phyloP scores from a whole-genome alignment of 257 asterid species.

The Fraxinus pennsylvanica region DNA sequence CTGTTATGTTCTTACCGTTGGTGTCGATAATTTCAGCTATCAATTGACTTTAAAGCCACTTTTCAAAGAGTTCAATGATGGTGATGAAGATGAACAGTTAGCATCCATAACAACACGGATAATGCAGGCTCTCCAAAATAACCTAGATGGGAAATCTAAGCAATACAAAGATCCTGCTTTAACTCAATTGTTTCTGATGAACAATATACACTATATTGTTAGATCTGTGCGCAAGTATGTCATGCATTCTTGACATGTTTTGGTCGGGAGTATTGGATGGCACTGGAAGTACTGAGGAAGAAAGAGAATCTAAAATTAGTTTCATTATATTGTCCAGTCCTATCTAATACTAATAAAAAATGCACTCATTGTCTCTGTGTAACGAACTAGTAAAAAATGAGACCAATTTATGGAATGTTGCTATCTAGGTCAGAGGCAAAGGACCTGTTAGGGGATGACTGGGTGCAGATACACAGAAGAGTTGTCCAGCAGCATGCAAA shows the following conservation, averaged over 20 bases:
- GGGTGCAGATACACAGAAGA: constrained; percentile 98
- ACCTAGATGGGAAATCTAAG: constrained; percentile 91
- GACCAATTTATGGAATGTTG: constrained; percentile 11
- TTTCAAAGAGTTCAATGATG: constrained; percentile 58
- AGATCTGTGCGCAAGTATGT: constrained; percentile 89
- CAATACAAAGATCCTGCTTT: constrained; percentile 93
- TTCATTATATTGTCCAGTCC: not conserved
- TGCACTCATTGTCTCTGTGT: not conserved
- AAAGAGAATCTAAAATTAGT: no score
- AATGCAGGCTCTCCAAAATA: constrained; percentile 85
- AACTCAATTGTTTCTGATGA: constrained; percentile 91
- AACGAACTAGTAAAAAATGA: not conserved
- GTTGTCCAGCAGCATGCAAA: constrained; percentile 95
- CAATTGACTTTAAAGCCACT: constrained; percentile 84
- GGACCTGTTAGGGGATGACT: constrained; percentile 90
- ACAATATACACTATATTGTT: constrained; percentile 87
- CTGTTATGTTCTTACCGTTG: constrained; percentile 21
- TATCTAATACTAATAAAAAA: not conserved
- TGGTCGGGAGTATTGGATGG: not conserved
- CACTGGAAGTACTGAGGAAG: not conserved
- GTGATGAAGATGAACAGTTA: constrained; percentile 61
- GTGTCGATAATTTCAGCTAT: constrained; percentile 58
- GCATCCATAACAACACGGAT: constrained; percentile 72
- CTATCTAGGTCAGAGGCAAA: constrained; percentile 89
- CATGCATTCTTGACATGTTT: constrained; percentile 1